Conservation (phyloP, 768 basidiomycete genomes). For the Boletus vermiculosoides region DNA sequence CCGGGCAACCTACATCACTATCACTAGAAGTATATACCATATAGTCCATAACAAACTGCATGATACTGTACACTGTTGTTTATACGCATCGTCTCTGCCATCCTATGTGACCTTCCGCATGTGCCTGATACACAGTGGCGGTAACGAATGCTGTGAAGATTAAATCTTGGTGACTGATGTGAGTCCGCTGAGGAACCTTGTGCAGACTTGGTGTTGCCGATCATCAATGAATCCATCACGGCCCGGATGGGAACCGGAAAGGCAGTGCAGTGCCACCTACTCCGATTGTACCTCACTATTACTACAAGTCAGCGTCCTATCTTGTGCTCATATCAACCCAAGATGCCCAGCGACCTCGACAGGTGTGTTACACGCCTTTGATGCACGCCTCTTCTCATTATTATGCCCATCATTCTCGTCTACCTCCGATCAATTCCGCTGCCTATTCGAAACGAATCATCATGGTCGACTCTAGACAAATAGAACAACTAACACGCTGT, state of each 20-base stretch:
- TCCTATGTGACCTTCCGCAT: conserved; percentile 11
- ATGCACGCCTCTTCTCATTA: conserved; percentile 26
- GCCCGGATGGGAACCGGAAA: conserved; percentile 9
- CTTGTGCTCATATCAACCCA: conserved; percentile 17
- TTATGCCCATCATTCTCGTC: conserved; percentile 21
- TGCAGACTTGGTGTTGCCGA: conserved; percentile 14
- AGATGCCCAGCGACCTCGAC: conserved; percentile 58
- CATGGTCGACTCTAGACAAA: conserved; percentile 61
- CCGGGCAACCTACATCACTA: conserved; percentile 20
- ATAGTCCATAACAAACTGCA: conserved; percentile 30
- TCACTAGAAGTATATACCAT: conserved; percentile 32
- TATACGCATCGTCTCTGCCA: conserved; percentile 21
- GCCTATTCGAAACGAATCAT: conserved; percentile 14
- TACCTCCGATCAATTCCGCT: conserved; percentile 27
- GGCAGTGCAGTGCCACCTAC: conserved; percentile 28
- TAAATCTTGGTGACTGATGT: conserved; percentile 8
- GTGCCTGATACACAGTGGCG: conserved; percentile 28
- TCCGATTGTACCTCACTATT: conserved; percentile 24
- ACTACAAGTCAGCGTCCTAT: conserved; percentile 33
- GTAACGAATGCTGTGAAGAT: conserved; percentile 13
- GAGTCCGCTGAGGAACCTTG: not conserved
- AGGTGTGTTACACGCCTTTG: conserved; percentile 43
- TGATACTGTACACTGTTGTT: conserved; percentile 35
- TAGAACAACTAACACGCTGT: conserved; percentile 89
- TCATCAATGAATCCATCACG: conserved; percentile 14